Conservation (phyloP, 148 eudicot genomes). For the Silene conica region DNA sequence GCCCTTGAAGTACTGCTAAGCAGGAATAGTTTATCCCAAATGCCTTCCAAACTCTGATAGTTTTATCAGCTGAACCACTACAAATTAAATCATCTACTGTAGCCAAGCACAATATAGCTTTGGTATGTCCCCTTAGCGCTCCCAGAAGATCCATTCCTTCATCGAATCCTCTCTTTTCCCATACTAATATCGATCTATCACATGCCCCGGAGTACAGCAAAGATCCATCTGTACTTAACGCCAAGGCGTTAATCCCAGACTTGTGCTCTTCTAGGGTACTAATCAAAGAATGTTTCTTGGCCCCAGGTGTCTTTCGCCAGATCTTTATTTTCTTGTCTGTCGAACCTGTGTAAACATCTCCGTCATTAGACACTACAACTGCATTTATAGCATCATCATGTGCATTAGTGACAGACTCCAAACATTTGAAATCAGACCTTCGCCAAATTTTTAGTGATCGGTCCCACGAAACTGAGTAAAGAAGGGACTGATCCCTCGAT, state of each 20-base stretch:
- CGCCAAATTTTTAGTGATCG: conserved; percentile 68
- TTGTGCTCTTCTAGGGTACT: conserved; percentile 53
- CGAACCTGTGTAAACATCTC: conserved; percentile 75
- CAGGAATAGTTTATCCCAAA: conserved; percentile 45
- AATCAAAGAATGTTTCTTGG: conserved; percentile 47
- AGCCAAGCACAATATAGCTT: conserved; percentile 62
- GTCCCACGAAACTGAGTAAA: conserved; percentile 95
- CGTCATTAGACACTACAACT: conserved; percentile 43
- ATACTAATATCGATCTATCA: conserved; percentile 58
- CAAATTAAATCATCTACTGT: conserved; percentile 42
- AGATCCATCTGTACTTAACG: conserved; percentile 48
- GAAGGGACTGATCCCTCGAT: conserved; percentile 51
- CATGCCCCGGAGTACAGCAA: conserved; percentile 75
- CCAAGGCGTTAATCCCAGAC: conserved; percentile 78
- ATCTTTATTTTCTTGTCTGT: conserved; percentile 72
- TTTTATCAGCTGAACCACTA: conserved; percentile 87
- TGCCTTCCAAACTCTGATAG: conserved; percentile 75
- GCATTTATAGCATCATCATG: conserved; percentile 94
- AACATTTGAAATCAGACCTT: conserved; percentile 61
- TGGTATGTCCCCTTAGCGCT: conserved; percentile 61
- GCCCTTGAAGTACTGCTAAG: conserved; percentile 71
- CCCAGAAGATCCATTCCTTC: conserved; percentile 43
- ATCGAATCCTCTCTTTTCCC: conserved; percentile 47
- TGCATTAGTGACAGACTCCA: conserved; percentile 65
- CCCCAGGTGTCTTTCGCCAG: conserved; percentile 47